A percentile compares a stretch with the other conserved stretches of the same genome.
These are phyloP conservation scores for Diophrys sp. DNA, from an alignment of 73 alveolate genomes.

Conservation along the genomic window DNA sequence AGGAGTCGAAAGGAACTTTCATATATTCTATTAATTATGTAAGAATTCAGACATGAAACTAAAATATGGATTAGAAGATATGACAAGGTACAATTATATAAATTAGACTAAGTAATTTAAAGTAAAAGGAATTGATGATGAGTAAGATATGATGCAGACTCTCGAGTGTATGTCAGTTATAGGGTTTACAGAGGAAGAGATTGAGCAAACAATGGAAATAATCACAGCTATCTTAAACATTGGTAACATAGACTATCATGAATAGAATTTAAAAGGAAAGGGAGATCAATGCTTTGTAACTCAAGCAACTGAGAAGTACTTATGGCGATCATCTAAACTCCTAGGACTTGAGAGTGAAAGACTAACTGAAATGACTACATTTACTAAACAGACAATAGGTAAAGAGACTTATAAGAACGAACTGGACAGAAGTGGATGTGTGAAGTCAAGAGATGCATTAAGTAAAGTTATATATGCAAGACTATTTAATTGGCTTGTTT, in stretches of 20 bases:
- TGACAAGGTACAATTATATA: conserved; percentile 66
- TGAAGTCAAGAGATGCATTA: conserved; percentile 86
- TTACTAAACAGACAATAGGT: conserved; percentile 20
- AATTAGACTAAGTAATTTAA: conserved; percentile 48
- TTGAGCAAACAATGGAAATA: conserved; percentile 57
- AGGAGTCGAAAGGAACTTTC: conserved; percentile 85
- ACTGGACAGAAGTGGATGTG: conserved; percentile 54
- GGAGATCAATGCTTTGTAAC: conserved; percentile 36
- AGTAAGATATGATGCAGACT: conserved; percentile 67
- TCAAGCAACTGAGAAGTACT: conserved; percentile 5
- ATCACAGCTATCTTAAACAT: conserved; percentile 73
- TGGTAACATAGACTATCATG: conserved; percentile 80
- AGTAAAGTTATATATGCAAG: conserved; percentile 91
- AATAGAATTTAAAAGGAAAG: conserved; percentile 26
- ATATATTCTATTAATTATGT: conserved; percentile 79
- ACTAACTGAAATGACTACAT: conserved; percentile 5
- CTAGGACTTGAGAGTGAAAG: conserved; percentile 50
- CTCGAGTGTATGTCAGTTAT: conserved; percentile 80
- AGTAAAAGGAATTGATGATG: conserved; percentile 69
- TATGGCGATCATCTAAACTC: conserved; percentile 14
- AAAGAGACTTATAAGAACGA: conserved; percentile 57
- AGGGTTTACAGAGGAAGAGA: conserved; percentile 80
- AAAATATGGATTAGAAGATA: conserved; percentile 53
- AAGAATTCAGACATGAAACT: conserved; percentile 57
- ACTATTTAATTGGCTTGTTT: conserved; percentile 87